Percentiles rank a stretch among this genome's conserved stretches.
Evolutionary conservation across 345 rosid species (phyloP).

Genomic region (Microcos paniculata): DNA sequence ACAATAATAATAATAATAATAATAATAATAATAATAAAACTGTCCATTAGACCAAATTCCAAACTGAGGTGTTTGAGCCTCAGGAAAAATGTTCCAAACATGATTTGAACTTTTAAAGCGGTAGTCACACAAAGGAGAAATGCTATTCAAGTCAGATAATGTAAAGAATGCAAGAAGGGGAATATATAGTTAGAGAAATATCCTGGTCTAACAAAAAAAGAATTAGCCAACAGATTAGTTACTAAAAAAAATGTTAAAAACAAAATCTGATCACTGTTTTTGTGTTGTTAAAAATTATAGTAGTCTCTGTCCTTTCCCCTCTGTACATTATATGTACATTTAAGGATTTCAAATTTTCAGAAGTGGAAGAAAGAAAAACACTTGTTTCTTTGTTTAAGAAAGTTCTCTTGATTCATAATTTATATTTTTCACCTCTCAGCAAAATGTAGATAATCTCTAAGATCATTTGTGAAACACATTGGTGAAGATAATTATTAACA

Average conservation of each 20-base stretch:
- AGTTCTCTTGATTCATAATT: background rate
- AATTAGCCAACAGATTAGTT: background rate
- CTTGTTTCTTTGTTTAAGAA: background rate
- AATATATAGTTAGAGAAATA: background rate
- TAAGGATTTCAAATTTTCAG: background rate
- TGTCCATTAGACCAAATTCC: background rate
- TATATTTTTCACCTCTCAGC: background rate
- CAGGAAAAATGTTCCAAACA: background rate
- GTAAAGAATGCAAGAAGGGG: background rate
- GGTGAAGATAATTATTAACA: background rate
- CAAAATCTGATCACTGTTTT: background rate
- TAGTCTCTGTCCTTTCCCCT: background rate
- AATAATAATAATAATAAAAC: background rate
- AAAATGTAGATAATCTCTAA: background rate
- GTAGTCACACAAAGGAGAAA: background rate
- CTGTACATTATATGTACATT: background rate
- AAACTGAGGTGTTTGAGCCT: background rate
- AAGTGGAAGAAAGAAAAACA: background rate
- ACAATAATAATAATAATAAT: background rate
- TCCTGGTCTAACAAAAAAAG: background rate
- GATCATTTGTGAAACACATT: background rate
- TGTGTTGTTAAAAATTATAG: background rate
- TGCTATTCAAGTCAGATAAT: background rate
- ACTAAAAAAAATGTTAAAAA: background rate
- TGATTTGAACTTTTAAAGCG: background rate